These are phyloP conservation scores for Dujonia santamariae DNA, from an alignment of 1,139 yeast species.

Conservation along the genomic window DNA sequence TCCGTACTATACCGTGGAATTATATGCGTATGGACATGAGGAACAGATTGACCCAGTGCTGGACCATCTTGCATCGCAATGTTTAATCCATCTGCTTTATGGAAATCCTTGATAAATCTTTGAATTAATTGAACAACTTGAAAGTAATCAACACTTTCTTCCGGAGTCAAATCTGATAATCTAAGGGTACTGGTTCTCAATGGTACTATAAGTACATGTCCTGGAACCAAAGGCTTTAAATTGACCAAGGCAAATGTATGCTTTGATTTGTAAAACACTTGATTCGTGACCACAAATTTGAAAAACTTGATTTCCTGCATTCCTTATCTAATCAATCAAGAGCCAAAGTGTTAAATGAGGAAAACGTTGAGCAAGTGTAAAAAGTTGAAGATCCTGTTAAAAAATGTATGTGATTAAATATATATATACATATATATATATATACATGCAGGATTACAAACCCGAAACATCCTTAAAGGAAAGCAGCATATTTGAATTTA, in stretches of 20 bases:
- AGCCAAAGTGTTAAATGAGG: too few relatives aligned
- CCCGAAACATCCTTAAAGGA: too few relatives aligned
- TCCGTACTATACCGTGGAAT: slow-evolving; percentile 73
- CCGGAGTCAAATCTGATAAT: slow-evolving; percentile 63
- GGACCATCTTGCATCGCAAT: slow-evolving; percentile 95
- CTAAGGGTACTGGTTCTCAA: slow-evolving; percentile 55
- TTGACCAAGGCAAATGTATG: slow-evolving; percentile 81
- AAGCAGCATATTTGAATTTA: too few relatives aligned
- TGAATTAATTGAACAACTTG: slow-evolving; percentile 70
- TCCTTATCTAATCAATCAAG: too few relatives aligned
- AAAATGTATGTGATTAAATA: too few relatives aligned
- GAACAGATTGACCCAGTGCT: slow-evolving; percentile 91
- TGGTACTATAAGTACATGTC: slow-evolving; percentile 89
- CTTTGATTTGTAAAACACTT: slow-evolving; percentile 56
- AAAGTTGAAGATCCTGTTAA: too few relatives aligned
- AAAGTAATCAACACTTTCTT: slow-evolving; percentile 79
- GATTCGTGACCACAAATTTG: slow-evolving; percentile 58
- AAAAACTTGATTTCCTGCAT: slow-evolving; percentile 39
- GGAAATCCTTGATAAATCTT: slow-evolving; percentile 57
- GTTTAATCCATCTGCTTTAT: slow-evolving; percentile 78
- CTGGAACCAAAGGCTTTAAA: slow-evolving; percentile 84
- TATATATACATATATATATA: too few relatives aligned
- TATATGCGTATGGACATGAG: slow-evolving; percentile 90
- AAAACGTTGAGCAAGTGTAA: too few relatives aligned
- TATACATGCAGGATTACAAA: too few relatives aligned